Evolutionary conservation across 1,284 basidiomycete genomes (phyloP).

Genomic region (Sporisorium scitamineum): DNA sequence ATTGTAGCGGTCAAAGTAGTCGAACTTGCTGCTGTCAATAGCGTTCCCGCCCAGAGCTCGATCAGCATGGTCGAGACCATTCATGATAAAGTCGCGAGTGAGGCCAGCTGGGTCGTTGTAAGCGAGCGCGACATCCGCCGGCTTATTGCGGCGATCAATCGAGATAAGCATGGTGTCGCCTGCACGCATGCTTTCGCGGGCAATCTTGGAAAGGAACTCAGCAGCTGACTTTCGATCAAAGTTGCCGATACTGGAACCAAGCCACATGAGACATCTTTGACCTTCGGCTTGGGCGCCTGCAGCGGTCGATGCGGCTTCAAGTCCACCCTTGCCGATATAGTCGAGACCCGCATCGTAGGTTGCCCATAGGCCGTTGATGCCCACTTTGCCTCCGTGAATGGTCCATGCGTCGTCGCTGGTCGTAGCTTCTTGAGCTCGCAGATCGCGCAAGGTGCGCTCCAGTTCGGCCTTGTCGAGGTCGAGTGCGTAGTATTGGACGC

Average conservation of each 20-base stretch:
- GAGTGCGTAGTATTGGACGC: slow-evolving; percentile 89
- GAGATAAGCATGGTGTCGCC: slow-evolving; percentile 78
- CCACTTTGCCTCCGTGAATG: slow-evolving; percentile 60
- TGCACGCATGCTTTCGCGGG: slow-evolving; percentile 75
- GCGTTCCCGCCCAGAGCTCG: slow-evolving; percentile 70
- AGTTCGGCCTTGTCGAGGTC: slow-evolving; percentile 91
- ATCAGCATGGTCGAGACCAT: slow-evolving; percentile 78
- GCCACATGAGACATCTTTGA: slow-evolving; percentile 76
- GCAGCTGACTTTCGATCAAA: slow-evolving; percentile 79
- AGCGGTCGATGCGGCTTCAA: slow-evolving; percentile 54
- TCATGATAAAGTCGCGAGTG: slow-evolving; percentile 88
- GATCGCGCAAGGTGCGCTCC: slow-evolving; percentile 80
- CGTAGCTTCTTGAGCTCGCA: slow-evolving; percentile 69
- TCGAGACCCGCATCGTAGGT: slow-evolving; percentile 84
- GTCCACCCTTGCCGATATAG: slow-evolving; percentile 71
- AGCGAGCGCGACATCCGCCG: slow-evolving; percentile 78
- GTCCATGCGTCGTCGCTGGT: slow-evolving; percentile 73
- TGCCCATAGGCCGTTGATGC: slow-evolving; percentile 79
- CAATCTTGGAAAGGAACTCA: slow-evolving; percentile 82
- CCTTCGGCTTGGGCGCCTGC: slow-evolving; percentile 38
- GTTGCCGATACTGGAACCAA: slow-evolving; percentile 95
- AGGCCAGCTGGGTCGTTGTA: slow-evolving; percentile 73
- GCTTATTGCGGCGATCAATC: slow-evolving; percentile 83
- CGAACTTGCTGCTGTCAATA: slow-evolving; percentile 80
- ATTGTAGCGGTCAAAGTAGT: slow-evolving; percentile 86